phyloP scores from a whole-genome alignment of 352 stramenopile species.

The Aphanomyces cochlioides region DNA sequence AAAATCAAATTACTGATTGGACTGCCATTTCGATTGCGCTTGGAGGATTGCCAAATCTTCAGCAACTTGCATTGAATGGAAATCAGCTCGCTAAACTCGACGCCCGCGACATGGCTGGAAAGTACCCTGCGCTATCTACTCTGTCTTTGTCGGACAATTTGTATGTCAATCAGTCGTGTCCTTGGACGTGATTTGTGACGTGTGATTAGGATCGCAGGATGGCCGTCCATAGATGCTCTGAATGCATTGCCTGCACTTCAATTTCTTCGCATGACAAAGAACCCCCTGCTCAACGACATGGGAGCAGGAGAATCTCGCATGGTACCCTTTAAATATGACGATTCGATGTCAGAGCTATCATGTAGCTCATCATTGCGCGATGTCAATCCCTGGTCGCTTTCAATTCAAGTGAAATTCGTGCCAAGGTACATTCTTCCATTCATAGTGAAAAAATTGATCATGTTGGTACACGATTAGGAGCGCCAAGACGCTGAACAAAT shows the following conservation, averaged over 20 bases:
- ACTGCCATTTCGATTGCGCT: conserved; percentile 39
- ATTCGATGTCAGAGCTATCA: neutral
- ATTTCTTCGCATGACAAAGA: conserved; percentile 62
- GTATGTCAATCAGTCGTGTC: conserved; percentile 1
- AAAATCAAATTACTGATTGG: conserved; percentile 60
- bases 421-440: conserved; percentile 32
- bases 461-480: conserved; percentile 33
- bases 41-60: conserved; percentile 46
- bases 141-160: conserved; percentile 63
- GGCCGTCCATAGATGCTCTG: conserved; percentile 70
- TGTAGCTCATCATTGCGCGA: conserved; percentile 58
- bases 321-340: conserved; percentile 29
- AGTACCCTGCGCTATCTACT: conserved; percentile 46
- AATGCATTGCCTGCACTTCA: conserved; percentile 55
- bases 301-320: conserved; percentile 59
- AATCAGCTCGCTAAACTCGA: conserved; percentile 58
- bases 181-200: neutral
- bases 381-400: conserved; percentile 47
- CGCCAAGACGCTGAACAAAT: conserved; percentile 70
- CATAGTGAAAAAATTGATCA: neutral
- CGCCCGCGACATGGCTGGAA: neutral
- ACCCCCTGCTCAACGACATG: conserved; percentile 62
- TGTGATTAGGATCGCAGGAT: conserved; percentile 46
- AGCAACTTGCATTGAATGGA: conserved; percentile 58
- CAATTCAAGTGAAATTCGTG: conserved; percentile 58